Base-by-base conservation (phyloP, 768 basidiomycete genomes). In the Tephrocybe rancida region DNA sequence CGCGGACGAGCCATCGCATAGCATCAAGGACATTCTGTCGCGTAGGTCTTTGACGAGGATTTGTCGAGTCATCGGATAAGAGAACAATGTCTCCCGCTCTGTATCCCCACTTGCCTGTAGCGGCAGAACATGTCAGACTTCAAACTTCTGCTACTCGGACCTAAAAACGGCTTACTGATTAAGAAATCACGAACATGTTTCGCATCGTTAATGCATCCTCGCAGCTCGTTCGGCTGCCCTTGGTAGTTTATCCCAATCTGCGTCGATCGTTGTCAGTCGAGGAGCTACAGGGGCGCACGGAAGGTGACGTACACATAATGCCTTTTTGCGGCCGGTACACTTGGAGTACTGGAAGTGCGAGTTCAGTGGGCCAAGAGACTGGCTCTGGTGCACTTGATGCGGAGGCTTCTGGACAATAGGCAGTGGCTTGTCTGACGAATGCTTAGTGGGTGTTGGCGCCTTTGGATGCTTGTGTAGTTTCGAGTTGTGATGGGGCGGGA, bases 161-260 rank as follows among this genome's bases (percentile, higher is more conserved):
- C 44, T 5, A 32, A 9, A 19, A 19, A 35, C 1, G 13, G 16
- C 60, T 50, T 59, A 87, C 86, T 68, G 37, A 80, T 82, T 26
- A 91, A 72, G 72, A 92, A 93, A 27, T 76, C 75, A 43, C 80
- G 78, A 42, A 93, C 80, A 59, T 87, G 86, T 52, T 74, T 75
- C 3, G 87, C 87, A 64, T 95, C 93, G 57, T 94, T 94, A 62
- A 92, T 78, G 61, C 92, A 94, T 5, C 92, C 92, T 0, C 73
- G 73, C 13, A 94, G 79, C 55, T 80, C 83, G 50, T 83, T 79
- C 2, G 65, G 63, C 44, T 88, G 83, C 0, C 90, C 89, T 10
- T 61, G 62, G 64, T 94, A 94, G 64, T 89, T 89, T 59, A 93
- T 88, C 1, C 90, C 91, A 64, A 94, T 90, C 85, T 87, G 52